phyloP scores from a whole-genome alignment of 495 filamentous ascomycete species.

The Tuber indicum region DNA sequence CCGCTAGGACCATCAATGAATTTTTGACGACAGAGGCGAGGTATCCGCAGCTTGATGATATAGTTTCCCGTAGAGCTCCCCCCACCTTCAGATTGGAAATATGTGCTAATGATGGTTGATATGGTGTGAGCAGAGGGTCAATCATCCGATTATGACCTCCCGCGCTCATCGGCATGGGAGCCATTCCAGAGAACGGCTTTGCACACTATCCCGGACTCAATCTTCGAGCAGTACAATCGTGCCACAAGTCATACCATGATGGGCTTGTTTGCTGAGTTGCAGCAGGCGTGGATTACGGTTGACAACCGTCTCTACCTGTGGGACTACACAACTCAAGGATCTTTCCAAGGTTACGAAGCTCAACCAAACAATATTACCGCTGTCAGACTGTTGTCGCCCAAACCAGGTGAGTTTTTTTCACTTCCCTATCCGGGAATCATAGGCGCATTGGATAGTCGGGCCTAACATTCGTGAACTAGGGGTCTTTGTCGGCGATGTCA shows the following conservation, averaged over 20 bases:
- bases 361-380: constrained; percentile 75
- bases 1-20: constrained; percentile 75
- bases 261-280: constrained; percentile 86
- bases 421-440: not conserved
- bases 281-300: constrained; percentile 91
- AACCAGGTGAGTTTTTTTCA: constrained; percentile 39
- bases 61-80: constrained; percentile 69
- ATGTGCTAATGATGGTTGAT: not conserved
- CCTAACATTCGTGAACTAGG: constrained; percentile 45
- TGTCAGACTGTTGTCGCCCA: constrained; percentile 74
- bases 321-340: constrained; percentile 67
- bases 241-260: constrained; percentile 77
- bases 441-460: not conserved
- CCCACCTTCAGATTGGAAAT: constrained; percentile 13
- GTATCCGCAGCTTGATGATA: constrained; percentile 85
- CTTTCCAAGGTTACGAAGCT: constrained; percentile 68
- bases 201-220: constrained; percentile 77
- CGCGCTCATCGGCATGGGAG: constrained; percentile 61
- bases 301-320: constrained; percentile 94
- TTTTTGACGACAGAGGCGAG: constrained; percentile 64
- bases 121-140: constrained; percentile 57
- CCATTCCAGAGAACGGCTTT: constrained; percentile 78
- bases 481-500: constrained; percentile 78
- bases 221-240: constrained; percentile 83
- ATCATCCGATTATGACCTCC: constrained; percentile 84